Percentiles rank a stretch among this genome's conserved stretches.
phyloP scores from a whole-genome alignment of 176 grass and related monocot genomes.

The Aegilops speltoides region DNA sequence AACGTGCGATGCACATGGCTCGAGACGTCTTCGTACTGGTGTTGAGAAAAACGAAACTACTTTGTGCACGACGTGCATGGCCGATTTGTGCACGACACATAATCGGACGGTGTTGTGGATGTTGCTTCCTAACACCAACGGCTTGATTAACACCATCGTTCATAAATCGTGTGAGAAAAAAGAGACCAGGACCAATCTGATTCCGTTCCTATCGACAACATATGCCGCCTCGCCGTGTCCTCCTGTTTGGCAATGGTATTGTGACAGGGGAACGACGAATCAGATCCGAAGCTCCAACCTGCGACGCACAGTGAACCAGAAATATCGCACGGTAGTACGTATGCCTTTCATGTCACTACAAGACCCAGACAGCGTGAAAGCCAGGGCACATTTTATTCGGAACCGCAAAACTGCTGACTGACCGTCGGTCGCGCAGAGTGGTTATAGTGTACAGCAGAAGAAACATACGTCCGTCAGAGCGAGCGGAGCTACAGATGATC shows the following conservation, averaged over 20 bases:
- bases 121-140: no score
- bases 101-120: no score
- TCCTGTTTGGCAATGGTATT: not conserved
- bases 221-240: not conserved
- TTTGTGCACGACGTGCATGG: no score
- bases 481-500: not conserved
- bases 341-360: no score
- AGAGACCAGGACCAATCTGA: not conserved
- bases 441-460: slow-evolving; percentile 23
- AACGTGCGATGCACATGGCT: not conserved
- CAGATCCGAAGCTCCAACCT: not conserved
- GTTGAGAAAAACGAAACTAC: not conserved
- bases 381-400: no score
- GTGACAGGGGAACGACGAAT: not conserved
- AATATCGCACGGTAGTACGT: not conserved
- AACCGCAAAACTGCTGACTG: no score
- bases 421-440: not conserved
- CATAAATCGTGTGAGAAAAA: no score
- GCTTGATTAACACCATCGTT: no score
- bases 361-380: no score
- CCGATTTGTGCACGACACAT: no score
- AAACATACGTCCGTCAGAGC: not conserved
- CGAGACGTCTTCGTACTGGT: not conserved
- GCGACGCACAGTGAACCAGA: not conserved
- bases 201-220: not conserved